Evolutionary conservation across 306 rosid species (phyloP), one percentile per base, ranked within the genome.

Genomic region (Vigna mungo): DNA sequence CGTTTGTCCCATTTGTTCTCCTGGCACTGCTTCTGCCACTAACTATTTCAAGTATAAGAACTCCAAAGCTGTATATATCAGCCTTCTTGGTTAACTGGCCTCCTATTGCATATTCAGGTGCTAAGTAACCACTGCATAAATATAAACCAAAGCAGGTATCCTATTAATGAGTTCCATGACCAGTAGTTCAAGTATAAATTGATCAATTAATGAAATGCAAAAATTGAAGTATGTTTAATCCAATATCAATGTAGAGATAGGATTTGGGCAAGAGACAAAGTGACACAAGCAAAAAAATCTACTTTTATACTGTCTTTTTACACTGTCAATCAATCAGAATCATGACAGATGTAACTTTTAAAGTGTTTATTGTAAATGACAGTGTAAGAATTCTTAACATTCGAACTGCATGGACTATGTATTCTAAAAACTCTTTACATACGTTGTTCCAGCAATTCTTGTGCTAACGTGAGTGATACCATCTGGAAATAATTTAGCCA

Each of bases 371-470:
- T 9, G 11, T 39, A 9, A 41, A 41, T 41, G 46, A 11, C 46
- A 41, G 2, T 34, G 37, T 34, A 41, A 41, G 9, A 41, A 9
- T 41, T 41, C 46, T 41, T 41, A 2, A 39, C 44, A 39, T 9
- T 39, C 0, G 44, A 39, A 39, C 3, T 39, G 46, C 12, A 9
- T 41, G 9, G 0, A 41, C 46, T 41, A 41, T 41, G 10, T 41
- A 41, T 41, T 41, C 46, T 41, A 41, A 9, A 41, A 41, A 41
- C 46, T 41, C 46, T 41, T 39, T 9, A 63, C 90, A 20, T 96
- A 96, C 99, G 92, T 92, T 77, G 99, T 96, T 80, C 99, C 99
- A 1, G 99, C 98, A 74, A 96, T 96, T 87, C 90, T 91, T 18
- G 99, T 96, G 89, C 98, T 96, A 49, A 96, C 93, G 81, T 96